Conservation (phyloP, 306 rosid genomes). For the Fagus crenata region DNA sequence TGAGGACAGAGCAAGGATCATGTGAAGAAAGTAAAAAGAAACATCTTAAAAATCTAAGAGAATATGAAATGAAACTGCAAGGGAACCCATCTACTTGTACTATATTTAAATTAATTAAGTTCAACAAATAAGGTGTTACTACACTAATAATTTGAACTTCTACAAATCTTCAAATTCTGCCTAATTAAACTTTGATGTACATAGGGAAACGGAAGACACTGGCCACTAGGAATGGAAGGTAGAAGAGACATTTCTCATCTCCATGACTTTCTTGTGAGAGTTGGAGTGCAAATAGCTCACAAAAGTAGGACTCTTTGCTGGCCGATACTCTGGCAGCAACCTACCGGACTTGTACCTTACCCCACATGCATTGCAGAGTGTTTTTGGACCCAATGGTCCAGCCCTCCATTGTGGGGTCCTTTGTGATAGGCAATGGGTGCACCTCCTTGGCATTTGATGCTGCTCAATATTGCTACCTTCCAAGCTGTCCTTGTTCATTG, state of each 20-base stretch:
- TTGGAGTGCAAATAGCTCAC: slow-evolving; percentile 66
- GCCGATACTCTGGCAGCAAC: slow-evolving; percentile 66
- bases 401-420: slow-evolving; percentile 85
- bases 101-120: no score
- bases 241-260: slow-evolving; percentile 58
- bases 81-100: not conserved
- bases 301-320: slow-evolving; percentile 72
- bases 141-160: not conserved
- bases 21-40: not conserved
- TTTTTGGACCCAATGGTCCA: slow-evolving; percentile 74
- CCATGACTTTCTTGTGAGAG: slow-evolving; percentile 77
- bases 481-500: slow-evolving; percentile 30
- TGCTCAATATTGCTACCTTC: slow-evolving; percentile 28
- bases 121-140: not conserved
- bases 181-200: slow-evolving; percentile 34
- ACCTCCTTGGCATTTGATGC: slow-evolving; percentile 47
- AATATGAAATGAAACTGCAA: not conserved
- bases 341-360: slow-evolving; percentile 72
- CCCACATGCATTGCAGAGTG: slow-evolving; percentile 76
- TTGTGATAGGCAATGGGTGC: slow-evolving; percentile 62
- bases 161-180: slow-evolving; percentile 27
- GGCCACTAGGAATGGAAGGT: slow-evolving; percentile 32
- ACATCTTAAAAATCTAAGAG: not conserved
- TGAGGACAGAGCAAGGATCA: not conserved
- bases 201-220: slow-evolving; percentile 24